Conservation (phyloP, 192 early-diverging fungal species). For the Helicostylum pulchrum region DNA sequence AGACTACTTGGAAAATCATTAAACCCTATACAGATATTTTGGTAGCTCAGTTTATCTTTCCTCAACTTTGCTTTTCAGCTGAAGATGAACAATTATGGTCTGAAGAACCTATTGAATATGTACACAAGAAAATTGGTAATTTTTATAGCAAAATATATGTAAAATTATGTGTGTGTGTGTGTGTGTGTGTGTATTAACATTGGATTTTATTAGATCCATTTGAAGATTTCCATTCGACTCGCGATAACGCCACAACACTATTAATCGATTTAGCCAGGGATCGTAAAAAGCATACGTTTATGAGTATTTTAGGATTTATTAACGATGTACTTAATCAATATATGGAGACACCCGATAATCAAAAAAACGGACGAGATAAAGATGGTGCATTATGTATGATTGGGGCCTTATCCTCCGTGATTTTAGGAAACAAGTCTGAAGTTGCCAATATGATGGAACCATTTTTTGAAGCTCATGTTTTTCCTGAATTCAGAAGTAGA, state of each 20-base stretch:
- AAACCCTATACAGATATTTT: slow-evolving; percentile 82
- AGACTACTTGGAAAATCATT: slow-evolving; percentile 85
- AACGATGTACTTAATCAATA: slow-evolving; percentile 70
- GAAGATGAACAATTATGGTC: slow-evolving; percentile 88
- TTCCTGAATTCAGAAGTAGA: slow-evolving; percentile 86
- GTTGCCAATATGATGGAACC: slow-evolving; percentile 71
- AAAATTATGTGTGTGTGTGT: background rate
- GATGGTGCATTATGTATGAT: slow-evolving; percentile 92
- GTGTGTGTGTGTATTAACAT: background rate
- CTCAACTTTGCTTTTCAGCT: slow-evolving; percentile 82
- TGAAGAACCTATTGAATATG: slow-evolving; percentile 90
- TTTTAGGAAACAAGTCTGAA: slow-evolving; percentile 47
- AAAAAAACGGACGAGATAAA: slow-evolving; percentile 72
- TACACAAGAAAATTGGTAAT: slow-evolving; percentile 69
- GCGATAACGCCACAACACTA: slow-evolving; percentile 66
- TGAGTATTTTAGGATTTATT: slow-evolving; percentile 72
- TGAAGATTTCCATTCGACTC: slow-evolving; percentile 81
- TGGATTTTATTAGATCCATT: slow-evolving; percentile 53
- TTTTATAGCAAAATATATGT: background rate
- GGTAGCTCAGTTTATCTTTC: slow-evolving; percentile 85
- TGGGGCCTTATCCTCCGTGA: slow-evolving; percentile 59
- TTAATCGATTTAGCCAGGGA: slow-evolving; percentile 73
- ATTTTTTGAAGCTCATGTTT: slow-evolving; percentile 81
- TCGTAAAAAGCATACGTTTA: slow-evolving; percentile 76
- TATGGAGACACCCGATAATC: slow-evolving; percentile 54